phyloP scores from a whole-genome alignment of 257 asterid genomes.

The Nicotiana benthamiana region DNA sequence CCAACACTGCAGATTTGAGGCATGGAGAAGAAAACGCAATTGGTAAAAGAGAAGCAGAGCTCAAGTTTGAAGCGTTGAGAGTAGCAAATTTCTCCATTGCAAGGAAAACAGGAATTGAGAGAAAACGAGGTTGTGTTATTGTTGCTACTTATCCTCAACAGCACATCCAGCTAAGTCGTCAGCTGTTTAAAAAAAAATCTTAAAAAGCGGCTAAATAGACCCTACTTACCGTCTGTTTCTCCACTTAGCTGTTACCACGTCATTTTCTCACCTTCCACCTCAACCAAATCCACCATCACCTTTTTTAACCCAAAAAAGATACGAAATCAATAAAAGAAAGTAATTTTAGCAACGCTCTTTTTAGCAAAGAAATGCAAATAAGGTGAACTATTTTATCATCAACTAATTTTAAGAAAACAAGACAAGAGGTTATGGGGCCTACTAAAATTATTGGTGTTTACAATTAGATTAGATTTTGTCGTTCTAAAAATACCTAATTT shows the following conservation, averaged over 20 bases:
- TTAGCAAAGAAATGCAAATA: not conserved
- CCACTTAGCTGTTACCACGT: slow-evolving; percentile 20
- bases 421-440: not conserved
- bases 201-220: not conserved
- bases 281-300: not conserved
- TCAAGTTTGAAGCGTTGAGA: slow-evolving; percentile 28
- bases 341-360: not conserved
- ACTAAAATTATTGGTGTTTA: not conserved
- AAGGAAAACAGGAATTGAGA: slow-evolving; percentile 10
- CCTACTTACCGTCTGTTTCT: slow-evolving; percentile 10
- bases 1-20: slow-evolving; percentile 21
- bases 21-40: slow-evolving; percentile 32
- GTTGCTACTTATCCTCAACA: slow-evolving; percentile 3
- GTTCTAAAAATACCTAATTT: too few relatives aligned
- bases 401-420: not conserved
- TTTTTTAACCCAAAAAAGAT: not conserved
- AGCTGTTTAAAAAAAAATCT: not conserved
- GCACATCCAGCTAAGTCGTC: not conserved
- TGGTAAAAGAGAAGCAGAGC: slow-evolving; percentile 37
- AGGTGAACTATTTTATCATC: not conserved
- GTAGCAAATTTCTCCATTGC: slow-evolving; percentile 43
- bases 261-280: slow-evolving; percentile 8
- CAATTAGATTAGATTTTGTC: too few relatives aligned
- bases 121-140: not conserved
- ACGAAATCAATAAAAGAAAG: not conserved